These are phyloP conservation scores for Skeletonema costatum DNA, from an alignment of 108 stramenopile species.

Conservation along the genomic window DNA sequence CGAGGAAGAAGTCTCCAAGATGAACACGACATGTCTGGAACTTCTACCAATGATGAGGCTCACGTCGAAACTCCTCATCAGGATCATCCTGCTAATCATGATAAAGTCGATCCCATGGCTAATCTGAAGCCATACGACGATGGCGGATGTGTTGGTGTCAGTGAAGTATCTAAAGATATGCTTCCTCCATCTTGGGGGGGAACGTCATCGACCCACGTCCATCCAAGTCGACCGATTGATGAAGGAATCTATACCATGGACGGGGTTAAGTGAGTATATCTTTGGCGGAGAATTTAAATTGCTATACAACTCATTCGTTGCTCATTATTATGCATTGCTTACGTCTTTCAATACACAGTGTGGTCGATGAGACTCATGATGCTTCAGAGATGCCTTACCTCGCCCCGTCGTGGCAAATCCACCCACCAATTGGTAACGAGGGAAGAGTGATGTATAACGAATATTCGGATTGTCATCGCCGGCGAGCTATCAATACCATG, in stretches of 20 bases:
- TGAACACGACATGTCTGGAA: neutral
- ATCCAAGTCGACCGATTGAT: neutral
- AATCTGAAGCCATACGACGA: neutral
- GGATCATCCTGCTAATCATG: neutral
- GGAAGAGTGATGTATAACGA: slow-evolving; percentile 12
- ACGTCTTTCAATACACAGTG: neutral
- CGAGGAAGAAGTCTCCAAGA: neutral
- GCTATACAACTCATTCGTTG: neutral
- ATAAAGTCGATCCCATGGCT: neutral
- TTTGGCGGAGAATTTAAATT: neutral
- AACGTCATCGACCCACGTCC: neutral
- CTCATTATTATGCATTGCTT: neutral
- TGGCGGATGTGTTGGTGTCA: neutral
- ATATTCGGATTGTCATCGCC: slow-evolving; percentile 6
- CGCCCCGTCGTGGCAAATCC: slow-evolving; percentile 4
- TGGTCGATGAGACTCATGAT: slow-evolving; percentile 6
- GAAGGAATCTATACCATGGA: neutral
- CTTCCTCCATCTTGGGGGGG: neutral
- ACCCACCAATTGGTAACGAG: neutral
- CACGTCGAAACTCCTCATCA: neutral
- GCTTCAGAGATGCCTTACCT: slow-evolving; percentile 4
- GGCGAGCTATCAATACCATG: slow-evolving; percentile 6
- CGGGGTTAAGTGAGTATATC: neutral
- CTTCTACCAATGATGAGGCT: neutral
- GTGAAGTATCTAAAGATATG: neutral